Base-by-base conservation (phyloP, 169 alveolate species). In the Plasmodium fragile region DNA sequence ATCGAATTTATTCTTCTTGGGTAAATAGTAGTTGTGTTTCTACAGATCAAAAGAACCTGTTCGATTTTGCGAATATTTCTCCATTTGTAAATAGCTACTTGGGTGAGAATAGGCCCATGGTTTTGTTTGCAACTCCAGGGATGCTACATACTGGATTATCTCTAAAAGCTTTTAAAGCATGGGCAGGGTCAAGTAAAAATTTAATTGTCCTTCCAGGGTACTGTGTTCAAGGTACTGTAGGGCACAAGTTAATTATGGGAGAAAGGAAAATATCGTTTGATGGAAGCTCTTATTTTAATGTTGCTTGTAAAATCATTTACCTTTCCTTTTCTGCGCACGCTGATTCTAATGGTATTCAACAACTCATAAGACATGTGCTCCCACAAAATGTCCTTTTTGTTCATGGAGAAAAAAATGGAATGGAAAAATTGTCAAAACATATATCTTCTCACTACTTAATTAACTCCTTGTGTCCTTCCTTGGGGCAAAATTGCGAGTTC, bases 51-150 rank as follows among this genome's bases (percentile, higher is more conserved):
- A 97, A 97, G 96, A 98, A 98, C 92, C 96, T 98, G 81, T 99
- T 99, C 95, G 97, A 98, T 83, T 98, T 98, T 93, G 92, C 97
- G 82, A 97, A 98, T 92, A 98, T 99, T 25, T 93, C 97, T 71
- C 99, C 98, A 4, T 98, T 98, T 92, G 99, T 98, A 78, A 96
- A 97, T 93, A 95, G 97, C 25, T 84, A 98, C 78, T 95, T 98
- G 59, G 98, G 97, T 53, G 97, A 97, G 18, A 97, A 98, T 65
- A 96, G 98, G n/a, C 99, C 99, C 0, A 98, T 99, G 99, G 99
- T 99, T 49, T 96, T 98, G 77, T 98, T 99, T 87, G 99, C 99
- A 18, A 98, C 99, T 7, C 99, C 99, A 0, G 99, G 99, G n/a
- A 99, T 99, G 99, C 98, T 99, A 11, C 99, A 99, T 95, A 99